phyloP scores from a whole-genome alignment of 345 rosid species.

The Xanthoceras sorbifolium region DNA sequence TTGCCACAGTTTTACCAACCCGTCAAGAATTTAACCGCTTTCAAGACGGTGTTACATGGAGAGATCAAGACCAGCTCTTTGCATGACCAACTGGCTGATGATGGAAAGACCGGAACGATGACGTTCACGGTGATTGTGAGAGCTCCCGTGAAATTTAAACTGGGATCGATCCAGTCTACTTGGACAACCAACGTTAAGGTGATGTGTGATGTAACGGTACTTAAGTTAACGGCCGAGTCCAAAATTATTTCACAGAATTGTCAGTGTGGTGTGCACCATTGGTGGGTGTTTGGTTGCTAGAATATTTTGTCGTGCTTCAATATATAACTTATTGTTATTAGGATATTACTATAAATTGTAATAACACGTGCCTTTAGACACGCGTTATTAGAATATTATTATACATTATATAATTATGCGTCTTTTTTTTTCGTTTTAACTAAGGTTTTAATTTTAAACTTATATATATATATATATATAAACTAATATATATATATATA shows the following conservation, averaged over 20 bases:
- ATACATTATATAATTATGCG: too few species aligned
- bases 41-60: constrained; percentile 51
- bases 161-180: constrained; percentile 74
- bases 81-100: constrained; percentile 28
- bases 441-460: too few species aligned
- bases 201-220: constrained; percentile 71
- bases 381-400: too few species aligned
- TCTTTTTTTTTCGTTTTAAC: too few species aligned
- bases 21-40: constrained; percentile 53
- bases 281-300: constrained; percentile 27
- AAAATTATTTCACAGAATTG: constrained; percentile 54
- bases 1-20: constrained; percentile 64
- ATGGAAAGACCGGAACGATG: constrained; percentile 39
- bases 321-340: too few species aligned
- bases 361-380: too few species aligned
- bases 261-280: constrained; percentile 54
- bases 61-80: constrained; percentile 35
- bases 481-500: too few species aligned
- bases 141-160: constrained; percentile 64
- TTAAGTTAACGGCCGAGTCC: constrained; percentile 57
- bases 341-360: too few species aligned
- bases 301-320: too few species aligned
- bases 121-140: constrained; percentile 56
- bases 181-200: constrained; percentile 70
- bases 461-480: too few species aligned